These are phyloP conservation scores for Botrytis byssoidea DNA, from an alignment of 2,329 filamentous ascomycete genomes.

Conservation along the genomic window DNA sequence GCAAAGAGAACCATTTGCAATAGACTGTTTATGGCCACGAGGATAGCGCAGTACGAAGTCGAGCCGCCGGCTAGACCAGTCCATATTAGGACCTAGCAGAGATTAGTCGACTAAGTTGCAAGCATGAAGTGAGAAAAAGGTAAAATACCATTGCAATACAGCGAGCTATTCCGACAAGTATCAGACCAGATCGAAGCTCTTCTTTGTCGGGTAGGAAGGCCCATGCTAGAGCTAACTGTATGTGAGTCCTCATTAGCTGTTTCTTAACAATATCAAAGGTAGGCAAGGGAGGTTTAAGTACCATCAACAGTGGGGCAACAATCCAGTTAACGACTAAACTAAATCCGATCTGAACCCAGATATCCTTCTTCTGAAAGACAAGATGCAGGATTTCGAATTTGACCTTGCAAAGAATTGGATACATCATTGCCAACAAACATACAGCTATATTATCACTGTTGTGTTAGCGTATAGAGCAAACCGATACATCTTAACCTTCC, in stretches of 20 bases:
- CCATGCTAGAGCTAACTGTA: constrained; percentile 61
- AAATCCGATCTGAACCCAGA: constrained; percentile 80
- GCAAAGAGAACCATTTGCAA: constrained; percentile 74
- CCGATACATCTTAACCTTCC: neutral
- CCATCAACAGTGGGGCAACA: constrained; percentile 77
- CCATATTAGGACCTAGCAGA: constrained; percentile 62
- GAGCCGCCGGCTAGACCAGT: constrained; percentile 75
- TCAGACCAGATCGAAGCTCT: constrained; percentile 63
- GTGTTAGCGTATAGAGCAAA: neutral
- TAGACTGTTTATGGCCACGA: constrained; percentile 73
- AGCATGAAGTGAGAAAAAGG: neutral
- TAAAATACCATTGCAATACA: constrained; percentile 78
- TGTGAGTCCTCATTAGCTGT: neutral
- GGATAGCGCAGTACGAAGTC: constrained; percentile 76
- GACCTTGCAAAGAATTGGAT: constrained; percentile 86
- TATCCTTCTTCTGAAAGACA: constrained; percentile 56
- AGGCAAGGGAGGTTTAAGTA: constrained; percentile 22
- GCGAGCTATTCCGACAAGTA: constrained; percentile 78
- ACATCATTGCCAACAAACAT: constrained; percentile 89
- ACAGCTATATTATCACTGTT: constrained; percentile 52
- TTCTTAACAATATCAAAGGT: neutral
- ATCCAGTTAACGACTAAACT: constrained; percentile 81
- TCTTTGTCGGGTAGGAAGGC: constrained; percentile 61
- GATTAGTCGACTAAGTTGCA: constrained; percentile 14
- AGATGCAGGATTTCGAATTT: constrained; percentile 72